Percentiles rank a stretch among this genome's conserved stretches.
Conservation (phyloP, 2,329 filamentous ascomycete genomes). For the Aaosphaeria pasadenensis region DNA sequence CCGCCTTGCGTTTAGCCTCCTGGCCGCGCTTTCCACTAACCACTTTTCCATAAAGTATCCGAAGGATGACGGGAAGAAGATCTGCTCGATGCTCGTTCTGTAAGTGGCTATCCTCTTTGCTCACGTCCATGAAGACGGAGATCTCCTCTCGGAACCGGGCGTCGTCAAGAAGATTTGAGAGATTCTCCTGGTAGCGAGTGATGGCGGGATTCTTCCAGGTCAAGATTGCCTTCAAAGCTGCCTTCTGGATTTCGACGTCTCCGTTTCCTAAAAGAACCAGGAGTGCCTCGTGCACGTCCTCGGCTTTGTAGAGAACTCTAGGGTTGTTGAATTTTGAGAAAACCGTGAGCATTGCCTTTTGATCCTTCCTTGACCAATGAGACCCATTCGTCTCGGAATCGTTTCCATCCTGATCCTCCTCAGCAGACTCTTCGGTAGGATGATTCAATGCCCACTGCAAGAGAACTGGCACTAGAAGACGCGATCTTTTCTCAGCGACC, state of each 20-base stretch:
- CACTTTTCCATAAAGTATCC: conserved; percentile 84
- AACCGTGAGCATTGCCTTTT: conserved; percentile 76
- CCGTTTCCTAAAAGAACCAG: conserved; percentile 79
- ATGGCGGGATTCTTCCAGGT: conserved; percentile 83
- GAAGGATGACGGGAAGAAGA: conserved; percentile 81
- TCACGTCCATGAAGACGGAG: conserved; percentile 78
- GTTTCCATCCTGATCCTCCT: too few relatives aligned
- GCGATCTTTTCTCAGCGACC: conserved; percentile 81
- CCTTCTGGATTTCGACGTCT: conserved; percentile 84
- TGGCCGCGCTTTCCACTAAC: conserved; percentile 82
- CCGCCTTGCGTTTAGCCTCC: conserved; percentile 69
- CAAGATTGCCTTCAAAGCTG: conserved; percentile 77
- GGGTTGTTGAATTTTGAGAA: conserved; percentile 87
- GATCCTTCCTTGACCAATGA: conserved; percentile 73
- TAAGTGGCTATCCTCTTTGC: conserved; percentile 62
- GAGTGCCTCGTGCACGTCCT: conserved; percentile 73
- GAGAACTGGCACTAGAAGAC: conserved; percentile 80
- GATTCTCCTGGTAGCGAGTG: conserved; percentile 75
- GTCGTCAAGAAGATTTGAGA: conserved; percentile 86
- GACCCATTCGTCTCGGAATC: conserved; percentile 5
- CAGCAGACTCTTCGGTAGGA: conserved; percentile 4
- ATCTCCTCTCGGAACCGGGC: conserved; percentile 90
- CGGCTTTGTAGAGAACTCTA: conserved; percentile 72
- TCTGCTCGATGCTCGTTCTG: conserved; percentile 68
- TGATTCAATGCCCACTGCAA: conserved; percentile 65